Conservation (phyloP, 2,329 filamentous ascomycete species). For the Aspergillus neoniger region DNA sequence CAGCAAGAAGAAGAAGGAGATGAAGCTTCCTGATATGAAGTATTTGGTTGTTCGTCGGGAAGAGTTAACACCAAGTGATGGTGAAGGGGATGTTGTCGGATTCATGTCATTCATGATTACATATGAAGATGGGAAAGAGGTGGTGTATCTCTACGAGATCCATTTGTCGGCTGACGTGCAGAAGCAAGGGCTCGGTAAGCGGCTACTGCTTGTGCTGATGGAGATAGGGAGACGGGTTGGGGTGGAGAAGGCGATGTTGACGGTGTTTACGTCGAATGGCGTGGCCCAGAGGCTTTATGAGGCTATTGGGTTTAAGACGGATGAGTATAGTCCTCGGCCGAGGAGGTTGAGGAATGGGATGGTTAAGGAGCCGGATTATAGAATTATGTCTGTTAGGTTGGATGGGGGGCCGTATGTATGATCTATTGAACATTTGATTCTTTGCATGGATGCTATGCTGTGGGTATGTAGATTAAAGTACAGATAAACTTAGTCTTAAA, state of each 20-base stretch:
- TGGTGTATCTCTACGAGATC: conserved; percentile 66
- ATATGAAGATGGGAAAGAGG: conserved; percentile 57
- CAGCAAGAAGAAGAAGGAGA: conserved; percentile 57
- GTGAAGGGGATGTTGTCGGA: conserved; percentile 25
- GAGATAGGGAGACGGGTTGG: conserved; percentile 48
- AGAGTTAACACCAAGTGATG: background rate
- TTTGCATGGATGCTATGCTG: conserved; percentile 6
- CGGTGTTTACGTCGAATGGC: conserved; percentile 57
- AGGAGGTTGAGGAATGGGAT: conserved; percentile 52
- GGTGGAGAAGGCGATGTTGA: conserved; percentile 61
- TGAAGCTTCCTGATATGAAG: conserved; percentile 60
- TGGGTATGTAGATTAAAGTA: conserved; percentile 7
- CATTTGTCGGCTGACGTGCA: conserved; percentile 52
- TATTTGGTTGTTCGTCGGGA: conserved; percentile 53
- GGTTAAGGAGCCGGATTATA: conserved; percentile 53
- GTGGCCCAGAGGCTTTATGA: conserved; percentile 53
- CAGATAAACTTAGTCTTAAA: conserved; percentile 73
- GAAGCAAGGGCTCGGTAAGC: conserved; percentile 53
- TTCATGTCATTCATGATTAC: conserved; percentile 60
- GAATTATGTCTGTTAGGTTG: conserved; percentile 55
- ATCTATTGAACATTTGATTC: background rate
- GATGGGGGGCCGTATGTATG: conserved; percentile 9
- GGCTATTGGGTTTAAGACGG: conserved; percentile 52
- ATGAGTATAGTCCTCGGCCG: conserved; percentile 55
- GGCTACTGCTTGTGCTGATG: conserved; percentile 54